These are phyloP conservation scores for Colletotrichum tropicicola DNA, from an alignment of 2,329 filamentous ascomycete genomes.

Conservation along the genomic window DNA sequence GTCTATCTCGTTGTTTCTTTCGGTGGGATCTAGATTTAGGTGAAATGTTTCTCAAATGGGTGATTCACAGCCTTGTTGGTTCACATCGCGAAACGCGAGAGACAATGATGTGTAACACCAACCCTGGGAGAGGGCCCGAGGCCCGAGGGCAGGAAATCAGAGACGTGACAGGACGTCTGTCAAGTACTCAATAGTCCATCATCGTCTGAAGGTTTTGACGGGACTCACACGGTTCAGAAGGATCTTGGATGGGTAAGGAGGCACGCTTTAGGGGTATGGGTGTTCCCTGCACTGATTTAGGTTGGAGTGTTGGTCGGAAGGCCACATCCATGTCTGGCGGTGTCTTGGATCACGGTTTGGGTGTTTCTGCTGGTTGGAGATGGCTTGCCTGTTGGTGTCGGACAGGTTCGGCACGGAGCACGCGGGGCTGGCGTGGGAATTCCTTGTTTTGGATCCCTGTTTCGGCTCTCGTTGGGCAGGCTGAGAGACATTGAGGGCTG, in stretches of 20 bases:
- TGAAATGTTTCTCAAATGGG: background rate
- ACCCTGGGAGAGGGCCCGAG: background rate
- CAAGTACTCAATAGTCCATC: background rate
- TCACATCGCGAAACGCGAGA: background rate
- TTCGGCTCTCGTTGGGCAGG: background rate
- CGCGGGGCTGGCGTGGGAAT: background rate
- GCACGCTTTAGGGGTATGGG: background rate
- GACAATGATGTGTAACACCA: conserved; percentile 6
- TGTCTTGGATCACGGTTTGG: background rate
- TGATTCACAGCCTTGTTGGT: conserved; percentile 1
- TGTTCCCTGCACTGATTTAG: background rate
- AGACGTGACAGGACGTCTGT: background rate
- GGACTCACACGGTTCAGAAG: conserved; percentile 4
- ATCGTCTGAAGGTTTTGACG: conserved; percentile 22
- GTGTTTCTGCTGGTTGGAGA: background rate
- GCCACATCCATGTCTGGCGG: background rate
- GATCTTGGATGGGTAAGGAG: background rate
- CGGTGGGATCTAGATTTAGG: background rate
- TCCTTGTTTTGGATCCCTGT: conserved; percentile 6
- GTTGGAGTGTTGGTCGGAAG: background rate
- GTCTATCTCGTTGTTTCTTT: background rate
- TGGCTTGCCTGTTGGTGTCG: background rate
- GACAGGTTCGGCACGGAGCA: conserved; percentile 4
- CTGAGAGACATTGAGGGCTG: background rate
- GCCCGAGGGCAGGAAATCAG: background rate